Conservation (phyloP, 768 basidiomycete species). For the Macrocybe gigantea region DNA sequence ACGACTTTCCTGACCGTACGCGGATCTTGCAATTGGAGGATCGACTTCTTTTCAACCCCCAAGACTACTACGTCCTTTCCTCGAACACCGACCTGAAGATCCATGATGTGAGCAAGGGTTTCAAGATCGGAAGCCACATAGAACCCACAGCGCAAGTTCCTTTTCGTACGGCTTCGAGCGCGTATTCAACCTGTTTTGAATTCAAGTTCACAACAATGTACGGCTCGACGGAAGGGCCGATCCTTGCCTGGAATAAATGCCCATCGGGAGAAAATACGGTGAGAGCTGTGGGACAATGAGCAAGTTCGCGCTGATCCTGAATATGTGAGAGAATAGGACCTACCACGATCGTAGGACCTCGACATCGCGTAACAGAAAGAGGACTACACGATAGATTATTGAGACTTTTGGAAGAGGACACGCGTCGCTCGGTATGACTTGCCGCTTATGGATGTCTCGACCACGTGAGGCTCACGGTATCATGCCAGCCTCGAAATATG, state of each 20-base stretch:
- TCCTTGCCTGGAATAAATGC: slow-evolving; percentile 88
- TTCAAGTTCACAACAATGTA: slow-evolving; percentile 7
- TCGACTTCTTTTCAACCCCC: slow-evolving; percentile 98
- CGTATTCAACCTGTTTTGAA: slow-evolving; percentile 86
- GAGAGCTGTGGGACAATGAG: slow-evolving; percentile 50
- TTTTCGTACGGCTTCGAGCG: slow-evolving; percentile 93
- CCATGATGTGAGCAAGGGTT: neutral
- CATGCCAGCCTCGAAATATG: neutral
- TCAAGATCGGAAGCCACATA: slow-evolving; percentile 3
- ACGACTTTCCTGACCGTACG: slow-evolving; percentile 96
- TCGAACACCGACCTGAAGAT: slow-evolving; percentile 81
- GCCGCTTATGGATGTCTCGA: slow-evolving; percentile 13
- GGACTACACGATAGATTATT: slow-evolving; percentile 16
- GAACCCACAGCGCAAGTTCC: slow-evolving; percentile 89
- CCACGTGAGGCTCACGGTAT: neutral
- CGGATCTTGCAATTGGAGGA: slow-evolving; percentile 96
- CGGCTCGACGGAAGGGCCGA: slow-evolving; percentile 2
- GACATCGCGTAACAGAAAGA: slow-evolving; percentile 45
- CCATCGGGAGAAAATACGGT: slow-evolving; percentile 99
- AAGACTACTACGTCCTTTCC: slow-evolving; percentile 93
- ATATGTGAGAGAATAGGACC: slow-evolving; percentile 7
- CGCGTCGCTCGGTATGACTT: slow-evolving; percentile 36
- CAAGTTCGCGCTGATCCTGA: neutral
- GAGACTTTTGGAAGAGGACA: slow-evolving; percentile 26
- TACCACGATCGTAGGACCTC: slow-evolving; percentile 97